A percentile compares a stretch with the other conserved stretches of the same genome.
Evolutionary conservation across 805 yeast genomes (phyloP).

Genomic region (Cyberlindnera mississippiensis): DNA sequence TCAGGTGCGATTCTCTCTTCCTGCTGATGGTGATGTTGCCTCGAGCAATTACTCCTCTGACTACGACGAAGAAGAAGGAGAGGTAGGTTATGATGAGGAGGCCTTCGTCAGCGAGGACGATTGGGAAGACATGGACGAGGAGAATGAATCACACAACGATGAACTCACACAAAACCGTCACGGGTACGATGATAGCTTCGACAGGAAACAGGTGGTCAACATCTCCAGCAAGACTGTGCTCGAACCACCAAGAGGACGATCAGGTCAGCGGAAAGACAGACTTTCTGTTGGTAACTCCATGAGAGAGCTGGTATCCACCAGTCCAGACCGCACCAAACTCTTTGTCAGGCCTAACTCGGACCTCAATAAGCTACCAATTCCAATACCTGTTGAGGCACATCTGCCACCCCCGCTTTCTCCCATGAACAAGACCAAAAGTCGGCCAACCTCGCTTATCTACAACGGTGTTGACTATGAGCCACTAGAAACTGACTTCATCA

Average conservation of each 20-base stretch:
- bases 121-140: conserved; percentile 14
- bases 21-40: conserved; percentile 5
- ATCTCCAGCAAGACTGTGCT: conserved; percentile 9
- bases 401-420: conserved; percentile 38
- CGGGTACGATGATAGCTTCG: conserved; percentile 7
- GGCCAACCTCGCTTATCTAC: conserved; percentile 31
- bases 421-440: conserved; percentile 25
- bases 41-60: conserved; percentile 2
- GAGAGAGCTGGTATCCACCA: conserved; percentile 15
- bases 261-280: conserved; percentile 1
- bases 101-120: conserved; percentile 14
- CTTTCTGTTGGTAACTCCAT: conserved; percentile 22
- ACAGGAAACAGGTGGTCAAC: conserved; percentile 13
- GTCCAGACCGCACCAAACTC: conserved; percentile 25
- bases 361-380: conserved; percentile 30
- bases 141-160: background rate
- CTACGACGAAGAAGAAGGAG: conserved; percentile 9
- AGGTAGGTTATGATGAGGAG: conserved; percentile 15
- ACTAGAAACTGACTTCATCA: conserved; percentile 14
- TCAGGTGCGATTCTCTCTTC: conserved; percentile 28
- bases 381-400: conserved; percentile 35
- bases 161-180: no score
- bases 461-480: conserved; percentile 36
- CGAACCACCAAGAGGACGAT: conserved; percentile 12
- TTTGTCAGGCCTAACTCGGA: conserved; percentile 35